Evolutionary conservation across 2,329 filamentous ascomycete genomes (phyloP), one percentile per base, ranked within the genome.

Genomic region (Ceratocystis cacaofunesta): DNA sequence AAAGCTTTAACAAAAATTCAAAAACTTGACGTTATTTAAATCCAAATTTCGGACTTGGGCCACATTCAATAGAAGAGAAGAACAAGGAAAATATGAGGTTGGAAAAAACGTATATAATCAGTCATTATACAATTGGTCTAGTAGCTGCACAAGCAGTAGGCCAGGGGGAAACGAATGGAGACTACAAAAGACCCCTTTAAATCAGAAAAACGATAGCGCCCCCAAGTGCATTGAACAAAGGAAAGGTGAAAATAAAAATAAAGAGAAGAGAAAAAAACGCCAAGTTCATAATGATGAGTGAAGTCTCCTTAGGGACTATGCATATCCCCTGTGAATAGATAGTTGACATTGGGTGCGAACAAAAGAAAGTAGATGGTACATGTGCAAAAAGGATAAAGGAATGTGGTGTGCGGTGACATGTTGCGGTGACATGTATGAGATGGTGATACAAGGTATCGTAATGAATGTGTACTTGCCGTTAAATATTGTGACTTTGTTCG

Each of bases 351-450:
- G 44, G 25, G 10, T 15, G 19, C 5, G n/a, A 28, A 64, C 22
- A 63, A 57, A 64, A 36, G 48, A 28, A 44, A 64, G 55, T 25
- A 57, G 17, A 32, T 58, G 28, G 28, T 58, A 58, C 55, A 58
- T 57, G 52, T 30, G 25, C 12, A 58, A 30, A 36, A 58, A 36
- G 15, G 36, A n/a, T 36, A 7, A 32, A 36, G 55, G 6, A 30
- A 52, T 52, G 48, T 52, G 19, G 19, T 41, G 36, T 41, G 36
- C 36, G 36, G 36, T 41, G 36, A 12, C 36, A 41, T 41, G 36
- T 41, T 41, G 36, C 10, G 12, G 36, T 41, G 10, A 41, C 36
- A 41, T 41, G 36, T 41, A 41, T 41, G 36, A 41, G 12, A 22
- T 15, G 6, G 48, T 22, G 25, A 52, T 28, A 28, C 25, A 52